Conservation (phyloP, 2,329 filamentous ascomycete species). For the Ascochyta lentis region DNA sequence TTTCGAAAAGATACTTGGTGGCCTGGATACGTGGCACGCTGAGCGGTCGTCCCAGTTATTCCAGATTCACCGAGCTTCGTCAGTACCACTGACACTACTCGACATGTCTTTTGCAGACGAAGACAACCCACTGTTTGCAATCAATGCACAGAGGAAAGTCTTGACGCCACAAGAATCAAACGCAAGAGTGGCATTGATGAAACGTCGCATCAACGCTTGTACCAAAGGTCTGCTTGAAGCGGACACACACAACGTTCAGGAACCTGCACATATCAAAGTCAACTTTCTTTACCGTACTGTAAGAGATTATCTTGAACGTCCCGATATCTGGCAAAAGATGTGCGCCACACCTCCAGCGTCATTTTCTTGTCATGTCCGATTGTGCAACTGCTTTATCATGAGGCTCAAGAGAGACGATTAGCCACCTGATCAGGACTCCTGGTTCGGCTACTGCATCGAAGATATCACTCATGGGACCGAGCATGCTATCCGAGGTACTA, state of each 20-base stretch:
- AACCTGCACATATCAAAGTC: not conserved
- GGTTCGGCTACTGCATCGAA: too few species aligned
- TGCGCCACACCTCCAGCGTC: too few species aligned
- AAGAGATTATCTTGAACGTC: conserved; percentile 14
- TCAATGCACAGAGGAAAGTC: not conserved
- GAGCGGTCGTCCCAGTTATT: conserved; percentile 21
- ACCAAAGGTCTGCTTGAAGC: conserved; percentile 23
- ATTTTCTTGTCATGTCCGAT: too few species aligned
- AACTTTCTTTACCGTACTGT: conserved; percentile 20
- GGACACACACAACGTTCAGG: not conserved
- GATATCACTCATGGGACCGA: too few species aligned
- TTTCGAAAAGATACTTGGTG: conserved; percentile 20
- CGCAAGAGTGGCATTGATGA: not conserved
- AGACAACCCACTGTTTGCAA: not conserved
- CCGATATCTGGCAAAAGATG: too few species aligned
- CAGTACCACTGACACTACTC: conserved; percentile 8
- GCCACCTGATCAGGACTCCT: too few species aligned
- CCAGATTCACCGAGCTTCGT: conserved; percentile 11
- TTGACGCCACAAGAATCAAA: not conserved
- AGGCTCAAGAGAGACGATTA: too few species aligned
- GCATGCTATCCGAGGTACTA: too few species aligned
- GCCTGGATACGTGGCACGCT: conserved; percentile 9
- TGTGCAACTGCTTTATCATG: too few species aligned
- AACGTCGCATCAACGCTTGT: conserved; percentile 8
- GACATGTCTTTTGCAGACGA: conserved; percentile 22